A percentile compares a stretch with the other conserved stretches of the same genome.
Conservation (phyloP, 2,329 filamentous ascomycete species). For the Anthostomella pinea region DNA sequence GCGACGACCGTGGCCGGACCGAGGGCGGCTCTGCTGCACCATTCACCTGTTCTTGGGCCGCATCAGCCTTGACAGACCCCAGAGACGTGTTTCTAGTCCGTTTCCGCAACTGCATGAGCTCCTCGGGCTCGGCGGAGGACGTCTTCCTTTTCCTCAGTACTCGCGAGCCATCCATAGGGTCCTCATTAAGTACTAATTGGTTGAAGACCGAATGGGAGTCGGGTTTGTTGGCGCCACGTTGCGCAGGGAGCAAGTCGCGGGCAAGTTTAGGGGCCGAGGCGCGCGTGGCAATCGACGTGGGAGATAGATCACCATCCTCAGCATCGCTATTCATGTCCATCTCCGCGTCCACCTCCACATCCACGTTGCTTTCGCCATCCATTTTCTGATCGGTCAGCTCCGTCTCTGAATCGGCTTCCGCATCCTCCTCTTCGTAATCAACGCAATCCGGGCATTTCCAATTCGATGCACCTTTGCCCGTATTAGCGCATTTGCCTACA, state of each 20-base stretch:
- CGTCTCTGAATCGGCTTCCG: slow-evolving; percentile 27
- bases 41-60: slow-evolving; percentile 33
- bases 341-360: slow-evolving; percentile 17
- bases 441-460: slow-evolving; percentile 54
- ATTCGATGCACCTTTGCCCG: slow-evolving; percentile 36
- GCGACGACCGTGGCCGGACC: slow-evolving; percentile 44
- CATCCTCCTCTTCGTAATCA: slow-evolving; percentile 28
- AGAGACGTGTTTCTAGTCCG: slow-evolving; percentile 48
- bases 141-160: slow-evolving; percentile 82
- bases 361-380: slow-evolving; percentile 26
- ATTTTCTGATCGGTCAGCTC: slow-evolving; percentile 26
- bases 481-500: slow-evolving; percentile 27
- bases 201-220: slow-evolving; percentile 78
- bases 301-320: slow-evolving; percentile 33
- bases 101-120: slow-evolving; percentile 52
- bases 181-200: slow-evolving; percentile 67
- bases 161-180: slow-evolving; percentile 72
- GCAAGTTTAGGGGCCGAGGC: slow-evolving; percentile 64
- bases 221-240: slow-evolving; percentile 60
- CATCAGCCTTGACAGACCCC: slow-evolving; percentile 35
- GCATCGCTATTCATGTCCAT: slow-evolving; percentile 26
- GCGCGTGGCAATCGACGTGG: slow-evolving; percentile 44
- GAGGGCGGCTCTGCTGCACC: slow-evolving; percentile 33
- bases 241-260: slow-evolving; percentile 68
- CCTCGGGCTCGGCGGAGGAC: slow-evolving; percentile 64